Conservation (phyloP, 108 stramenopile species). For the Conticribra weissflogii region DNA sequence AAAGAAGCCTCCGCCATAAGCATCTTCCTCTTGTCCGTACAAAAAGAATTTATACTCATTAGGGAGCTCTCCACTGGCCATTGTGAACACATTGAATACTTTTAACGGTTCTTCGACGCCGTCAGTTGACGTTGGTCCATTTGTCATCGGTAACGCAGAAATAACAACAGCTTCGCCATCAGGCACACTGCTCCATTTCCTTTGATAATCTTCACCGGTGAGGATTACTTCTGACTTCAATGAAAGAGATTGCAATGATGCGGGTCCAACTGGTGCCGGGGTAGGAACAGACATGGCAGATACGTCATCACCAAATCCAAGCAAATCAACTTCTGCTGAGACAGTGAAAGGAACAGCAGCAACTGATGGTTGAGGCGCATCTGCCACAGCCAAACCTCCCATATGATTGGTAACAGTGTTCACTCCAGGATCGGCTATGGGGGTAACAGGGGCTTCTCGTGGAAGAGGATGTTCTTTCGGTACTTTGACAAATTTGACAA, state of each 20-base stretch:
- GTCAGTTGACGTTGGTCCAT: slow-evolving; percentile 58
- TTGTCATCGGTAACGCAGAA: slow-evolving; percentile 53
- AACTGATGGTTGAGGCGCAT: slow-evolving; percentile 12
- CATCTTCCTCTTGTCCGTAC: slow-evolving; percentile 68
- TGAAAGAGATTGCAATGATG: slow-evolving; percentile 45
- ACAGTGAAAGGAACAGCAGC: slow-evolving; percentile 13
- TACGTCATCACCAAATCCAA: slow-evolving; percentile 71
- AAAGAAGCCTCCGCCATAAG: slow-evolving; percentile 53
- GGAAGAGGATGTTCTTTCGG: slow-evolving; percentile 76
- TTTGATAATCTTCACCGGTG: slow-evolving; percentile 84
- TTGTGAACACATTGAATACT: slow-evolving; percentile 63
- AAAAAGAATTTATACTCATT: slow-evolving; percentile 91
- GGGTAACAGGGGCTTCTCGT: slow-evolving; percentile 33
- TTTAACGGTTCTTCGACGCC: slow-evolving; percentile 68
- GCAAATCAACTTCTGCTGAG: slow-evolving; percentile 58
- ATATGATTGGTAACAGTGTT: slow-evolving; percentile 41
- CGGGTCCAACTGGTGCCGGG: slow-evolving; percentile 35
- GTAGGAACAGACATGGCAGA: slow-evolving; percentile 49
- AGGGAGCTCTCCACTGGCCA: slow-evolving; percentile 92
- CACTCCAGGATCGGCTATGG: slow-evolving; percentile 44
- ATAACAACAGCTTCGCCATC: slow-evolving; percentile 70
- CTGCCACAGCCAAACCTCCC: slow-evolving; percentile 22
- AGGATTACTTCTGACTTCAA: slow-evolving; percentile 65
- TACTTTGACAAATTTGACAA: slow-evolving; percentile 75
- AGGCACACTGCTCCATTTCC: slow-evolving; percentile 78